phyloP scores from a whole-genome alignment of 2,329 filamentous ascomycete genomes.

The Botryotinia convoluta region DNA sequence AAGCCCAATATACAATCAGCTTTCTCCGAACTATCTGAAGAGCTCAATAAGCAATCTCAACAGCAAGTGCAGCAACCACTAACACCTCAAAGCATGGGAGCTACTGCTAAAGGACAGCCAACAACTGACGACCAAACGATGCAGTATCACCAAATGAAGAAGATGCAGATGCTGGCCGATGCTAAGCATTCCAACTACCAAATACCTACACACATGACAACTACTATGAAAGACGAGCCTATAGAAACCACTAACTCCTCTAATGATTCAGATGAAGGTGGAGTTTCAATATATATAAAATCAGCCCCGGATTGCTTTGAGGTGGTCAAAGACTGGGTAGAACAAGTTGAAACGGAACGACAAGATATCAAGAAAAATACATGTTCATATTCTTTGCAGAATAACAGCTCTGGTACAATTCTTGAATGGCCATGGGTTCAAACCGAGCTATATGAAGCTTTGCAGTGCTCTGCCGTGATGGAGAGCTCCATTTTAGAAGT shows the following conservation, averaged over 20 bases:
- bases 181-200: background rate
- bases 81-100: background rate
- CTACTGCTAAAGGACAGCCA: background rate
- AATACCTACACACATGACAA: background rate
- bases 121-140: background rate
- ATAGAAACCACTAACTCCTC: background rate
- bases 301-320: background rate
- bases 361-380: background rate
- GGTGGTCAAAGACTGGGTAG: background rate
- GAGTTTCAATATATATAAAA: background rate
- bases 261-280: background rate
- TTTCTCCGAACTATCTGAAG: background rate
- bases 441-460: background rate
- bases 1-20: background rate
- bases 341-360: background rate
- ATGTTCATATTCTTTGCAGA: background rate
- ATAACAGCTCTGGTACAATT: background rate
- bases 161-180: background rate
- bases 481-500: background rate
- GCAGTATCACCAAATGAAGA: background rate
- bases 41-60: background rate
- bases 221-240: background rate
- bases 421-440: slow-evolving; percentile 9
- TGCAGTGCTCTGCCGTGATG: no score
- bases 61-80: background rate